Conservation (phyloP, 2,329 filamentous ascomycete species). For the Aspergillus sp. region DNA sequence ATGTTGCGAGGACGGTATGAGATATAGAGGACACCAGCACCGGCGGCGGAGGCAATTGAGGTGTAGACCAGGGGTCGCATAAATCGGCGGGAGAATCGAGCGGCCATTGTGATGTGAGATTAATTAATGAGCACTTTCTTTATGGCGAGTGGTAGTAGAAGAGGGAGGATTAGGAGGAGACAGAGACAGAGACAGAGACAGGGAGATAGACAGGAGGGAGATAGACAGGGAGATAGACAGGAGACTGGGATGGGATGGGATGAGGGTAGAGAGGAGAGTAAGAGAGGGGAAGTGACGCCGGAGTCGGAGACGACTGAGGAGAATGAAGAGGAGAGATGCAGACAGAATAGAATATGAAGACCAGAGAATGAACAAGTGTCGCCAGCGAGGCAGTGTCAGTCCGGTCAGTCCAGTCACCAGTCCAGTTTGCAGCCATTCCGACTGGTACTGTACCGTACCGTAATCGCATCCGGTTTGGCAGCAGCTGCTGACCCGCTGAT, state of each 20-base stretch:
- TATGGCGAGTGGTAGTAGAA: not conserved
- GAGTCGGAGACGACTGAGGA: not conserved
- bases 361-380: constrained; percentile 2
- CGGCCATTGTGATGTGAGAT: constrained; percentile 22
- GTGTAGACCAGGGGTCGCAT: constrained; percentile 52
- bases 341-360: constrained; percentile 1
- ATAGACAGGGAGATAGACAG: not conserved
- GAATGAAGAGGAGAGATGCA: not conserved
- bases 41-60: constrained; percentile 44
- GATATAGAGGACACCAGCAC: constrained; percentile 50
- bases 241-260: constrained; percentile 1
- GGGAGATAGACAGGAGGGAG: not conserved
- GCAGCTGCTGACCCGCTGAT: too few species aligned
- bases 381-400: not conserved
- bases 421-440: too few species aligned
- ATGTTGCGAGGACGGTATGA: constrained; percentile 56
- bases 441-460: too few species aligned
- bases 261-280: not conserved
- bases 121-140: constrained; percentile 2
- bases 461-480: too few species aligned
- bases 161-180: not conserved
- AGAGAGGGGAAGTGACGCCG: constrained; percentile 1
- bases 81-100: constrained; percentile 39
- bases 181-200: not conserved
- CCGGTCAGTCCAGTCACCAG: too few species aligned